phyloP scores from a whole-genome alignment of 345 rosid species.

The Garcia nutans region DNA sequence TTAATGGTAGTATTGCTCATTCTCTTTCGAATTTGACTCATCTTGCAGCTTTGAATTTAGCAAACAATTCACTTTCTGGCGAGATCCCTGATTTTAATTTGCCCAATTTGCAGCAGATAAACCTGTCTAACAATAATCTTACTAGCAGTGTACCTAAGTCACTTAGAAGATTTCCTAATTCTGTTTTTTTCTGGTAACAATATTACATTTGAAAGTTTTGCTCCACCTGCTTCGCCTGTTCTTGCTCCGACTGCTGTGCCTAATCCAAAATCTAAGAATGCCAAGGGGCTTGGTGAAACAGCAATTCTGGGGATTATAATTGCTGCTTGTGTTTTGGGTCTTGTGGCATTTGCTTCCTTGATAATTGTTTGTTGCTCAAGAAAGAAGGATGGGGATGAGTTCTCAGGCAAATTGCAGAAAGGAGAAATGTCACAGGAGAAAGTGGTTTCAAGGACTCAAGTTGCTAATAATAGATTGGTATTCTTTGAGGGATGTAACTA shows the following conservation, averaged over 20 bases:
- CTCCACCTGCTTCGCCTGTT: conserved; percentile 39
- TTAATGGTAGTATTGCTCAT: conserved; percentile 64
- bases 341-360: conserved; percentile 45
- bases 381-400: conserved; percentile 41
- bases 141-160: conserved; percentile 59
- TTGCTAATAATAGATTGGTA: conserved; percentile 69
- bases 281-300: conserved; percentile 45
- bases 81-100: conserved; percentile 64
- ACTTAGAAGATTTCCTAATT: conserved; percentile 54
- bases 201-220: conserved; percentile 33
- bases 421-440: conserved; percentile 85
- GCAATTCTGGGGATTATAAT: conserved; percentile 49
- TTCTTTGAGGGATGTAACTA: conserved; percentile 94
- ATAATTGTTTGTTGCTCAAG: conserved; percentile 55
- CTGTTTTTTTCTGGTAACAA: conserved; percentile 71
- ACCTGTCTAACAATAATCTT: conserved; percentile 65
- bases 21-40: conserved; percentile 60
- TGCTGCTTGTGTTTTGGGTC: conserved; percentile 44
- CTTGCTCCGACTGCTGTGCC: conserved; percentile 30
- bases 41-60: conserved; percentile 64
- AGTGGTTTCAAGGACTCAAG: conserved; percentile 69
- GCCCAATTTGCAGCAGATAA: conserved; percentile 51
- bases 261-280: conserved; percentile 25
- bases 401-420: conserved; percentile 56
- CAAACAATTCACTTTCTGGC: conserved; percentile 79